Evolutionary conservation across 1,284 basidiomycete genomes (phyloP), one percentile per base, ranked within the genome.

Genomic region (Moesziomyces sp.): DNA sequence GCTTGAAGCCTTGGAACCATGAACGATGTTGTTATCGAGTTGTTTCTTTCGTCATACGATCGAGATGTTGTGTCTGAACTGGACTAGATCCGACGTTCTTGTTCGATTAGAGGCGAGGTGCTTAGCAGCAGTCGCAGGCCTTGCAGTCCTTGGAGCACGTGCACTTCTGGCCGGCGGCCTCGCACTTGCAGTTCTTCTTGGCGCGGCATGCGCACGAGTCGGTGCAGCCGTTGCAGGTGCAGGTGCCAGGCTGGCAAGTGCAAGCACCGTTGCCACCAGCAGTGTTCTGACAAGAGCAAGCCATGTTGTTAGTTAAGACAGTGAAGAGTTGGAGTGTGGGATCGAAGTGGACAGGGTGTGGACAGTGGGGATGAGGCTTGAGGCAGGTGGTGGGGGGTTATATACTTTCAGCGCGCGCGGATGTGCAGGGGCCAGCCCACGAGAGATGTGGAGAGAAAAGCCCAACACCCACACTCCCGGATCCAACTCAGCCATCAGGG

Each of bases 61-160:
- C 30, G 30, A 33, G 30, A 28, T 28, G 26, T 28, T 28, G 26
- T 28, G 26, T 8, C 26, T 28, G 26, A 28, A 7, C 26, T 28
- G 5, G 26, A 28, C 26, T 7, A 28, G 5, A 8, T 26, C 4
- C 13, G 14, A 47, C 19, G 24, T 10, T 35, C 35, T 35, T 28
- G 5, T 28, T 28, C 6, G 26, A 7, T 28, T 28, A 8, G 30
- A 3, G 10, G 23, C 19, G 42, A 30, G 13, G 18, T 14, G 46
- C 13, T 67, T 74, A 74, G 50, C 67, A 70, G 63, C 72, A 74
- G 21, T 62, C 72, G 59, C 72, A 74, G 30, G 59, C 49, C 28
- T 53, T 57, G 42, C 72, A 70, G 16, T 58, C 63, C 63, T 70
- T 70, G 21, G 30, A 9, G 58, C 72, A 74, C 18, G 44, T 74